Conservation (phyloP, 164 flowering plant genomes). For the Warburgia ugandensis region DNA sequence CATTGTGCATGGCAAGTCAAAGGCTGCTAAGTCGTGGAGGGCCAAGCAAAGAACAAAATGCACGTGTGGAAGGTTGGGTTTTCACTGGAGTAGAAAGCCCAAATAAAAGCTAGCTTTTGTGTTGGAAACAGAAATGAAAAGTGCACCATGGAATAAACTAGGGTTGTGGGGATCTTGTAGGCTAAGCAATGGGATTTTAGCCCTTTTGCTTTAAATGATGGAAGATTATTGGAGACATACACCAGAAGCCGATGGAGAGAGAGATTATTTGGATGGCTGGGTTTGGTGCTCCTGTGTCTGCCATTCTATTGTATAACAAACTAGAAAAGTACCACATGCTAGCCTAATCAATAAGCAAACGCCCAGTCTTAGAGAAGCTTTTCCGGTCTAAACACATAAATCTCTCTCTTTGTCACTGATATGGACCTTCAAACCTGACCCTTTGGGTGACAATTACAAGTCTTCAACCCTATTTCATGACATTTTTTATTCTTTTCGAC, state of each 20-base stretch:
- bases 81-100: not conserved
- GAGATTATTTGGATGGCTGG: too few relatives aligned
- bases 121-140: slow-evolving; percentile 2
- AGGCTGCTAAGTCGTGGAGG: not conserved
- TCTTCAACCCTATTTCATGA: too few relatives aligned
- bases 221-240: slow-evolving; percentile 4
- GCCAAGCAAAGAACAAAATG: slow-evolving; percentile 4
- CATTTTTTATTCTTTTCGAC: too few relatives aligned
- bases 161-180: not conserved
- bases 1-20: slow-evolving; percentile 2
- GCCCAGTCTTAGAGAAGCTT: too few relatives aligned
- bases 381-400: too few relatives aligned
- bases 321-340: too few relatives aligned
- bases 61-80: slow-evolving; percentile 2
- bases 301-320: too few relatives aligned
- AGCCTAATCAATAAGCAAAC: too few relatives aligned
- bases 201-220: slow-evolving; percentile 3
- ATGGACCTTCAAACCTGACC: too few relatives aligned
- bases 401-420: too few relatives aligned
- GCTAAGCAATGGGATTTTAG: not conserved
- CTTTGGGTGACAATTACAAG: too few relatives aligned
- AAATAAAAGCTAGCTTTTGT: not conserved
- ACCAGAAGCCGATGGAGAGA: slow-evolving; percentile 1
- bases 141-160: not conserved
- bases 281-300: too few relatives aligned